Evolutionary conservation across 1,139 yeast genomes (phyloP), one percentile per base, ranked within the genome.

Genomic region (Yamadazyma diddensiae): DNA sequence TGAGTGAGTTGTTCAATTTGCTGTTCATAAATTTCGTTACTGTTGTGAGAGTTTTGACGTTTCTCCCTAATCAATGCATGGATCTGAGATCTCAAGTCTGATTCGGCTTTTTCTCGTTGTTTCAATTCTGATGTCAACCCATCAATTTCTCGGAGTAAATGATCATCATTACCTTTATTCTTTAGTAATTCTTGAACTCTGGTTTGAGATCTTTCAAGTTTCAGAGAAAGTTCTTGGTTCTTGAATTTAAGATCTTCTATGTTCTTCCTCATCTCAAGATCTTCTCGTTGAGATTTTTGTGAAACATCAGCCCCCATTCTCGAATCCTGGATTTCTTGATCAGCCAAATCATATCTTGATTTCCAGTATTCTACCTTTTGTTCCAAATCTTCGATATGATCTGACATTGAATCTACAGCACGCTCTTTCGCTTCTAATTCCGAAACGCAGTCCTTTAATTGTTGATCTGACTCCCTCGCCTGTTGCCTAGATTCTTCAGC

Each of bases 21-120:
- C 3, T 42, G 34, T 28, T 47, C 49, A 33, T 45, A 51, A 10
- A 28, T 14, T 6, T 26, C 16, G 10, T 35, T 22, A 27, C 37
- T 46, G 31, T 45, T 36, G 11, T 38, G 29, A 1, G 47, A 38
- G 3, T 41, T 35, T 8, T 38, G 31, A 1, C 41, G 30, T 21
- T 34, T 34, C 16, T 41, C 45, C 25, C 42, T 51, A 29, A 54
- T 39, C 21, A 58, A 39, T 1, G 53, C 41, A 26, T 47, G 43
- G n/a, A 59, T 45, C 34, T 57, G 60, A 6, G 45, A 47, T 31
- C 53, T 48, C 33, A 55, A 39, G 26, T 38, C 43, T 25, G 35
- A 41, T 36, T 52, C 56, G 28, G 46, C 54, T 15, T 37, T 43
- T 33, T 50, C 59, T 36, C 48, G 52, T 4, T 46, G 49, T 34